Evolutionary conservation across 169 alveolate species (phyloP), one percentile per base, ranked within the genome.

Genomic region (Plasmodium chabaudi): DNA sequence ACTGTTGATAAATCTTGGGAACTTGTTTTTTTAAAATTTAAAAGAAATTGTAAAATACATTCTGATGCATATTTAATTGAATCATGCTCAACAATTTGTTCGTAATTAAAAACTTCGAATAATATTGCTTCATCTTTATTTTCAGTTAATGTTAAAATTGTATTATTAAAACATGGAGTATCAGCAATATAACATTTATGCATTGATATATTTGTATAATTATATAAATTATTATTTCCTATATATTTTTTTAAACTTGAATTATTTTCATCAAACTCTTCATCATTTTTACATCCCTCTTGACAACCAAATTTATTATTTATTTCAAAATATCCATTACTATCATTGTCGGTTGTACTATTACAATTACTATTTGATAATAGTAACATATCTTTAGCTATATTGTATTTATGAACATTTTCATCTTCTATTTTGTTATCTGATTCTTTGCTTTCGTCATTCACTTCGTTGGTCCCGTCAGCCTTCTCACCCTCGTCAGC

Each of bases 91-190:
- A 67, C 88, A 34, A 75, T 61, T 68, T 75, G 88, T 13, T 75
- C 88, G 27, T 75, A 75, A 23, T 60, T 75, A 75, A 75, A 75
- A 75, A 75, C 56, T 75, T 75, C 88, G 21, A 75, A 75, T 63
- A 75, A 47, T 25, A 61, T 75, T 6, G 88, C 88, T 55, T 75
- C 88, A 19, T 75, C 75, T 51, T 63, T 75, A 21, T 75, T 75
- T 63, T 19, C 42, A 7, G 75, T 75, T 13, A 75, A 21, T 13
- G 64, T 39, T 34, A 75, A 21, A 56, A 61, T 61, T 34, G 75
- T 75, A 25, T 75, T 55, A 56, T 75, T 75, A 19, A n/a, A 75
- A 39, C 64, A 46, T 2, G 75, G 23, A 23, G 27, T n/a, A 27
- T 13, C 53, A 6, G 42, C 39, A 27, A n/a, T 57, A 57, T 19